These are phyloP conservation scores for Echinosophora koreensis DNA, from an alignment of 306 rosid genomes.

Conservation along the genomic window DNA sequence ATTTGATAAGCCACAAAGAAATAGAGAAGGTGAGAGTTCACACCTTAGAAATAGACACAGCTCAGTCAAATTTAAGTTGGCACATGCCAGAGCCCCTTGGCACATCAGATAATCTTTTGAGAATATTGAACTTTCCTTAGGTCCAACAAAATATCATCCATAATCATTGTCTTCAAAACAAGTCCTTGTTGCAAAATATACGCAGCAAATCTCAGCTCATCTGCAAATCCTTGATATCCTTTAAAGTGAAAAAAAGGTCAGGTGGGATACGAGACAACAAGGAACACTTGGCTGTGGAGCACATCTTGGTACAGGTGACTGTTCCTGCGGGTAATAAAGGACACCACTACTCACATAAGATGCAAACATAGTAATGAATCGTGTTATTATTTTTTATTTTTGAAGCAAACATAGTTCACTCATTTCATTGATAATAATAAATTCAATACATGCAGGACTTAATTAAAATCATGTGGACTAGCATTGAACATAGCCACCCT, in stretches of 20 bases:
- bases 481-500: too few relatives aligned
- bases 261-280: background rate
- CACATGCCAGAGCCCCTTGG: background rate
- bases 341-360: background rate
- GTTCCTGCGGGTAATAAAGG: background rate
- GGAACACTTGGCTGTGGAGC: background rate
- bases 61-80: background rate
- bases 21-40: background rate
- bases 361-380: too few relatives aligned
- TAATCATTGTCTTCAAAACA: background rate
- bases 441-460: too few relatives aligned
- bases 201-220: background rate
- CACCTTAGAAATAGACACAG: background rate
- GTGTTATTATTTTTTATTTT: too few relatives aligned
- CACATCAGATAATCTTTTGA: background rate
- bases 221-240: background rate
- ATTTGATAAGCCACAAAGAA: background rate
- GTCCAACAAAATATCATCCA: background rate
- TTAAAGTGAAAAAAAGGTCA: background rate
- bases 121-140: background rate
- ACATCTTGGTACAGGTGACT: too few relatives aligned
- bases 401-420: too few relatives aligned
- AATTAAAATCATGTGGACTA: too few relatives aligned
- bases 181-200: background rate
- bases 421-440: too few relatives aligned